Evolutionary conservation across 2,329 filamentous ascomycete genomes (phyloP), one percentile per base, ranked within the genome.

Genomic region (Ophiosphaerella korrae): DNA sequence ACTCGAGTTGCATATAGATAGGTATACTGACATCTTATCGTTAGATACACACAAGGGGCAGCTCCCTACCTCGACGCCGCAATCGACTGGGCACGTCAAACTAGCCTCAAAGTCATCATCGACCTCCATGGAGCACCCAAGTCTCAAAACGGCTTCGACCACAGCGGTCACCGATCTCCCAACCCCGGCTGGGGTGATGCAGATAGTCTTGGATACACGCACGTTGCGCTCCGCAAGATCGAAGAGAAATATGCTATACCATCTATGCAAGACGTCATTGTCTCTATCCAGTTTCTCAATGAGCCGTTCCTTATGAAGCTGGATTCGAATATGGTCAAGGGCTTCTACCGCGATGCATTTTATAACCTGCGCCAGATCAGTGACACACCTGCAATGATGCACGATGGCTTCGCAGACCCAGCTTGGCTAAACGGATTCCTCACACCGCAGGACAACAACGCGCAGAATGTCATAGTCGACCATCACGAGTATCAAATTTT

Each of bases 401-500:
- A 84, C 39, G 83, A 86, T 56, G 83, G 77, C 3, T 86, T 86
- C 67, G 65, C 74, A 35, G 64, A 76, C 3, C 78, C 82, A 1
- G 75, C 68, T 24, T 79, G 75, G 38, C 87, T 84, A 78, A 88
- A 88, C 62, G 81, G 79, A 3, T 84, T 84, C 66, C 75, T 87
- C 59, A 81, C 76, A 5, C 73, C 75, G 1, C 73, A 73, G 1
- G 78, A 81, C 61, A 73, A 79, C 57, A 73, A 76, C 49, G 73
- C 78, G 1, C 74, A 80, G 41, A 78, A 80, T 40, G 80, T 87
- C 29, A 79, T 84, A 48, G 73, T 89, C 56, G 87, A 89, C 64
- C 84, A 86, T 48, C 87, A 89, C 62, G 84, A 88, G 68, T 89
- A 88, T 68, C 82, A 88, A 64, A 78, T 85, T 50, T 88, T 88